Percentiles rank a stretch among this genome's conserved stretches.
These are phyloP conservation scores for Suhomyces panamericanus DNA, from an alignment of 1,139 yeast species.

Conservation along the genomic window DNA sequence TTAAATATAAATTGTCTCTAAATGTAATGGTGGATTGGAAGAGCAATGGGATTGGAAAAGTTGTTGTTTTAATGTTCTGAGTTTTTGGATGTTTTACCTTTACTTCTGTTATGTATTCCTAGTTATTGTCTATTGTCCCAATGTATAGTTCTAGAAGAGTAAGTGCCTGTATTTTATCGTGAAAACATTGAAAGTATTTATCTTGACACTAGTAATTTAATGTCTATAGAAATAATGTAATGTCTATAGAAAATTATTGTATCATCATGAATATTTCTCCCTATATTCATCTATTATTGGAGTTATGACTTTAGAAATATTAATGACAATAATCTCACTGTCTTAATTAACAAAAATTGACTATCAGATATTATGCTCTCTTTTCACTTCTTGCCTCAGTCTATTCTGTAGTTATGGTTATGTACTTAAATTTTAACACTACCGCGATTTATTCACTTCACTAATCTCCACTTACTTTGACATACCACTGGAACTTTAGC, in stretches of 20 bases:
- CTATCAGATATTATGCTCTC: too few species aligned
- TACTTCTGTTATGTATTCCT: slow-evolving; percentile 1
- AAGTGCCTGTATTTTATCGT: neutral
- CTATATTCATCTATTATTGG: too few species aligned
- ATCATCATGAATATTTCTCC: too few species aligned
- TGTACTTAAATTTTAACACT: neutral
- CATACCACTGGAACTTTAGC: neutral
- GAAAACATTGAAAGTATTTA: too few species aligned
- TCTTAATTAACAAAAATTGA: too few species aligned
- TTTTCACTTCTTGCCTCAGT: too few species aligned
- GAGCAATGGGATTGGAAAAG: neutral
- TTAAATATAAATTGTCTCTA: slow-evolving; percentile 10
- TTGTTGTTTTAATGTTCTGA: neutral
- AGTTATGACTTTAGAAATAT: too few species aligned
- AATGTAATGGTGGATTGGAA: slow-evolving; percentile 10
- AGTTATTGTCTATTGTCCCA: neutral
- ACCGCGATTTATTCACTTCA: neutral
- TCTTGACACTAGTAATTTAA: too few species aligned
- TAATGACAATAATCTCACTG: too few species aligned
- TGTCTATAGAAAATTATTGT: too few species aligned
- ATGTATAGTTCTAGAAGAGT: neutral
- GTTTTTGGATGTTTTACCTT: neutral
- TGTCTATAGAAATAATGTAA: too few species aligned
- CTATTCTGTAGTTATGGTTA: too few species aligned
- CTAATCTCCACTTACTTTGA: neutral